phyloP scores from a whole-genome alignment of 192 early-diverging fungal species.

The Backusella luteola region DNA sequence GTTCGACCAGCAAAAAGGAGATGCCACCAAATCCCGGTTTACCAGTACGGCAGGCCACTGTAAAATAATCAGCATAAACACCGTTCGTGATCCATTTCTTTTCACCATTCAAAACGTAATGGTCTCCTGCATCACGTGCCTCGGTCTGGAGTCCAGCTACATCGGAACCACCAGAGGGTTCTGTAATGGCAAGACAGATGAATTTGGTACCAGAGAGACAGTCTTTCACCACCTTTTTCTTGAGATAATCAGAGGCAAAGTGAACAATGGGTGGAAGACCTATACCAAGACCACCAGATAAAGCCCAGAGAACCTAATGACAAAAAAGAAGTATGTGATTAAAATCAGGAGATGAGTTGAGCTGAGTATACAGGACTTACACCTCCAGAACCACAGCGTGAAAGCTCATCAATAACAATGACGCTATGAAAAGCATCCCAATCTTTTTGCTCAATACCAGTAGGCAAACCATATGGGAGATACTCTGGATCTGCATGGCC shows the following conservation, averaged over 20 bases:
- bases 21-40: constrained; percentile 75
- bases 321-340: background rate
- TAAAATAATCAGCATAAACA: constrained; percentile 81
- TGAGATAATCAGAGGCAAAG: constrained; percentile 67
- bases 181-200: constrained; percentile 81
- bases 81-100: constrained; percentile 90
- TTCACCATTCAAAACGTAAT: constrained; percentile 80
- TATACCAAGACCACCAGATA: constrained; percentile 57
- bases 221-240: constrained; percentile 60
- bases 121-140: constrained; percentile 70
- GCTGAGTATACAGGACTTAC: constrained; percentile 49
- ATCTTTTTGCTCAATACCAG: constrained; percentile 50
- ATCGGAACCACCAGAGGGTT: constrained; percentile 69
- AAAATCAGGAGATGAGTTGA: constrained; percentile 17
- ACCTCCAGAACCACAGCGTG: constrained; percentile 80
- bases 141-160: constrained; percentile 71
- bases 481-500: constrained; percentile 33
- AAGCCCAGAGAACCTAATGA: constrained; percentile 16
- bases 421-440: constrained; percentile 71
- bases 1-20: constrained; percentile 72
- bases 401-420: constrained; percentile 77
- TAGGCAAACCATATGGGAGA: constrained; percentile 41
- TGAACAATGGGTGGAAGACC: constrained; percentile 75
- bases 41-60: constrained; percentile 75
- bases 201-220: constrained; percentile 72